A percentile compares a stretch with the other conserved stretches of the same genome.
phyloP scores from a whole-genome alignment of 495 filamentous ascomycete genomes.

The Aspergillus heteromorphus region DNA sequence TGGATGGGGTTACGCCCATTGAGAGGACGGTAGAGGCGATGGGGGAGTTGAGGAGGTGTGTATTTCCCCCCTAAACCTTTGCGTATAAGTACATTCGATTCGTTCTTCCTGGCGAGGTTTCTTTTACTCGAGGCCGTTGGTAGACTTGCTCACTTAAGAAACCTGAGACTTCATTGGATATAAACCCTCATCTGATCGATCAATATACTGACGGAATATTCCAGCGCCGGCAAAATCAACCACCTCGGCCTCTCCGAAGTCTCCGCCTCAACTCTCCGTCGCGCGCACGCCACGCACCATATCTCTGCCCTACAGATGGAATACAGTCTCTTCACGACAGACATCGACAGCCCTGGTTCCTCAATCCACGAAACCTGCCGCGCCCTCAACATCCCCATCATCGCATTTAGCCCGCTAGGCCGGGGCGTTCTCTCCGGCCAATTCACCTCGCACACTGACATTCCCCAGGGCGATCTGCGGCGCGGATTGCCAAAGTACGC shows the following conservation, averaged over 20 bases:
- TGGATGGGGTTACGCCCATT: conserved; percentile 44
- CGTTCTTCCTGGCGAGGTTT: too few relatives aligned
- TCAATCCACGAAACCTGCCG: background rate
- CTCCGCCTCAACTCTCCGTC: conserved; percentile 6
- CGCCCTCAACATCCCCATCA: conserved; percentile 9
- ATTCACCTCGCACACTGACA: background rate
- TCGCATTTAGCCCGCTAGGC: conserved; percentile 7
- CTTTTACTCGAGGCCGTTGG: too few relatives aligned
- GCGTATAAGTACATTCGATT: too few relatives aligned
- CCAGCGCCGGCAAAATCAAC: conserved; percentile 13
- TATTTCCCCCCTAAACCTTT: too few relatives aligned
- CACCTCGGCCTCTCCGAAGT: conserved; percentile 9
- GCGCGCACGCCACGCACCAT: conserved; percentile 7
- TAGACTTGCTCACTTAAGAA: too few relatives aligned
- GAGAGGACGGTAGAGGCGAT: conserved; percentile 44
- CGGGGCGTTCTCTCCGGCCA: conserved; percentile 4
- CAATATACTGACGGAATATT: too few relatives aligned
- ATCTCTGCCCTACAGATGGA: conserved; percentile 11
- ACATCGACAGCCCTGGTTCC: conserved; percentile 10
- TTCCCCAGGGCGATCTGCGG: conserved; percentile 1
- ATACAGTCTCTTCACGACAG: conserved; percentile 8
- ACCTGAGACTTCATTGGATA: too few relatives aligned
- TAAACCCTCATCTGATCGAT: too few relatives aligned
- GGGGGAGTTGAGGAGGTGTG: too few relatives aligned
- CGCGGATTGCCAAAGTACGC: conserved; percentile 2